Evolutionary conservation across 805 yeast species (phyloP), one percentile per base, ranked within the genome.

Genomic region (Candida sonorensis): DNA sequence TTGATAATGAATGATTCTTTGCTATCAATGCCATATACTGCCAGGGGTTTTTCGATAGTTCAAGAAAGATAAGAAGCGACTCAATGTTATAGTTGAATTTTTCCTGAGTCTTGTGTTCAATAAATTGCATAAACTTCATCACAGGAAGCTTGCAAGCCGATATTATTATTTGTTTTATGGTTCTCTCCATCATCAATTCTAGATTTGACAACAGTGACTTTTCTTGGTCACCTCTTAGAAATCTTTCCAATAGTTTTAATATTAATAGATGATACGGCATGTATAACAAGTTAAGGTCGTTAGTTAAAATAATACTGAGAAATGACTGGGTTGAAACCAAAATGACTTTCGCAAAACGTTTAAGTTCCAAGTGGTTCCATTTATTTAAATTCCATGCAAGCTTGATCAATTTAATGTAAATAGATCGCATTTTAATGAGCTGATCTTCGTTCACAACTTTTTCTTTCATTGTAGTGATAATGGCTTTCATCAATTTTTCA

Each of bases 41-140:
- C 58, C 59, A 54, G 1, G 58, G 53, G 30, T 53, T 51, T 7
- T 36, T 34, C 4, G 44, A 32, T 3, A 51, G 29, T 0, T 18
- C 23, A 7, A 42, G 11, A 29, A 53, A 53, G 8, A 55, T 25
- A 3, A 33, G 25, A 16, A 51, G 30, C 0, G 59, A 45, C 17
- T 56, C 61, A n/a, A n/a, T n/a, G n/a, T n/a, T n/a, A n/a, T n/a
- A n/a, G n/a, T n/a, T n/a, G n/a, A n/a, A n/a, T n/a, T n/a, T n/a
- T n/a, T n/a, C n/a, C n/a, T n/a, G n/a, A n/a, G n/a, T n/a, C n/a
- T n/a, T n/a, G n/a, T n/a, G n/a, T n/a, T n/a, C n/a, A n/a, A n/a
- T n/a, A n/a, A n/a, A n/a, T n/a, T n/a, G n/a, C n/a, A n/a, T n/a
- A n/a, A n/a, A n/a, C n/a, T n/a, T n/a, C n/a, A n/a, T n/a, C n/a